A percentile compares a stretch with the other conserved stretches of the same genome.
phyloP scores from a whole-genome alignment of 225 moss, liverwort and hornwort species.

The Sphagnum tenellum region DNA sequence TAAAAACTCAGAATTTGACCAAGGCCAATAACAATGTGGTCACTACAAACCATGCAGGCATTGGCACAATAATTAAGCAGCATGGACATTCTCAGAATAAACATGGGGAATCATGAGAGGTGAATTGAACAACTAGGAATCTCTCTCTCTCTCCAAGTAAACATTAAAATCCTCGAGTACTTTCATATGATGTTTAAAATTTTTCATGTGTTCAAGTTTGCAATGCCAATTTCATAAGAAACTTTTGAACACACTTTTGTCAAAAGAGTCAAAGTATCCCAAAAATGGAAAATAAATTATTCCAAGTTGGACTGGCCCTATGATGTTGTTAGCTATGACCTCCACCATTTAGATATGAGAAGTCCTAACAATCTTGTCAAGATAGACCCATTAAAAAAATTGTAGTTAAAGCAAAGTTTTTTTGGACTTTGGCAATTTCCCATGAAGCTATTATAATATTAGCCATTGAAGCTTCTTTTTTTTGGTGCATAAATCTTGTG shows the following conservation, averaged over 20 bases:
- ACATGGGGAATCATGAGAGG: no score
- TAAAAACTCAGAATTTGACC: no score
- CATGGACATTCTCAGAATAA: no score
- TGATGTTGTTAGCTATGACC: slow-evolving; percentile 46
- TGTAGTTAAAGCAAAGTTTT: slow-evolving; percentile 53
- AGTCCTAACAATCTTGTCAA: slow-evolving; percentile 60
- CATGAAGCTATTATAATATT: slow-evolving; percentile 48
- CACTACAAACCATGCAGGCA: no score
- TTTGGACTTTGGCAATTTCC: slow-evolving; percentile 52
- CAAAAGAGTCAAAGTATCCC: slow-evolving; percentile 38
- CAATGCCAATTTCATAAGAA: no score
- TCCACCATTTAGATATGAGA: slow-evolving; percentile 41
- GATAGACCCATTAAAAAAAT: slow-evolving; percentile 46
- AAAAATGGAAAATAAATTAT: slow-evolving; percentile 43
- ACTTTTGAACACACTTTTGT: slow-evolving; percentile 35
- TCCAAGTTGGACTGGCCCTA: slow-evolving; percentile 44
- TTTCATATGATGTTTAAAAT: no score
- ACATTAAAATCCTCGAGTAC: no score
- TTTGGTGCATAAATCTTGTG: slow-evolving; percentile 44
- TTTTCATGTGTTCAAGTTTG: no score
- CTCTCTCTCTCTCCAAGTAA: no score
- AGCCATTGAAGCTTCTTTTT: slow-evolving; percentile 51
- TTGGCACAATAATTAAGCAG: no score
- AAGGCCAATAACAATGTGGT: no score
- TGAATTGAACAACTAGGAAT: no score